Percentiles rank a stretch among this genome's conserved stretches.
Evolutionary conservation across 1,284 basidiomycete species (phyloP).

Genomic region (Ganoderma multipileum): DNA sequence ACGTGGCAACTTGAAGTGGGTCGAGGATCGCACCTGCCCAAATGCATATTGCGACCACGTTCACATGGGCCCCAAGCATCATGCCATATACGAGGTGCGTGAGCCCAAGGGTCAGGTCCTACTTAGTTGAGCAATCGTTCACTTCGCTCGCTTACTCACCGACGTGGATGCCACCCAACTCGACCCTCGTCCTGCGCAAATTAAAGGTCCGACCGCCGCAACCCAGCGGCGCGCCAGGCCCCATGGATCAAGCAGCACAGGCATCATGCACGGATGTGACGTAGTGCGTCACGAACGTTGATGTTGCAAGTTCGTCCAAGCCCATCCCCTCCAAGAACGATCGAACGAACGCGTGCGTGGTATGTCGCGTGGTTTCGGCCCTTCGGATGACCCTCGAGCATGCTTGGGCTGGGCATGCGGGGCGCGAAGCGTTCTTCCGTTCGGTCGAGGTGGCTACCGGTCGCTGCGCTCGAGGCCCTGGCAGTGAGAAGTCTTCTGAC

Average conservation of each 20-base stretch:
- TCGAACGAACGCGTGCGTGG: not conserved
- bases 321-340: no score
- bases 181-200: not conserved
- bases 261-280: not conserved
- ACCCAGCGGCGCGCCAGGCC: slow-evolving; percentile 15
- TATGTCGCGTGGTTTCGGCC: not conserved
- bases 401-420: not conserved
- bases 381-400: slow-evolving; percentile 2
- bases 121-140: not conserved
- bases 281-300: not conserved
- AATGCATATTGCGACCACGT: not conserved
- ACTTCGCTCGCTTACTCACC: not conserved
- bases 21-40: not conserved
- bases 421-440: not conserved
- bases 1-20: not conserved
- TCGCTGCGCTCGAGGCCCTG: not conserved
- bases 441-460: not conserved
- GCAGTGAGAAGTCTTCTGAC: not conserved
- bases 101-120: not conserved
- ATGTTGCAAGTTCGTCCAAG: slow-evolving; percentile 1
- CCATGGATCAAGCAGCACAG: not conserved
- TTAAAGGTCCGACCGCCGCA: slow-evolving; percentile 16
- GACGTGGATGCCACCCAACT: not conserved
- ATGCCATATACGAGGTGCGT: not conserved
- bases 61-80: not conserved